Conservation (phyloP, 495 filamentous ascomycete genomes). For the Podospora australis region DNA sequence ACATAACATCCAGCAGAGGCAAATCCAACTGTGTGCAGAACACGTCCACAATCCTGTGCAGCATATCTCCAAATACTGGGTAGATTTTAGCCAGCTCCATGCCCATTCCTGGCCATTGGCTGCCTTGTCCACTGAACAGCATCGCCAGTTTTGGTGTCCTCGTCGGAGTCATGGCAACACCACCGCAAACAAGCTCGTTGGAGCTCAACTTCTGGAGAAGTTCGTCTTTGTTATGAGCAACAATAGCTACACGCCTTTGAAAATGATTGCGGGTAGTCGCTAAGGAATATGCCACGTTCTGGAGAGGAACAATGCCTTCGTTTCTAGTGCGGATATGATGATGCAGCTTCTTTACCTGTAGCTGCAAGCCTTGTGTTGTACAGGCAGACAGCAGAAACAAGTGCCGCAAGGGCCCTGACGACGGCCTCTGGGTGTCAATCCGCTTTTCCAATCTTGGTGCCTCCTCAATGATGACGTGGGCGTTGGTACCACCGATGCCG, state of each 20-base stretch:
- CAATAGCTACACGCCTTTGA: conserved; percentile 7
- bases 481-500: conserved; percentile 28
- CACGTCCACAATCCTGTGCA: conserved; percentile 12
- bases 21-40: conserved; percentile 17
- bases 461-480: conserved; percentile 25
- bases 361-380: conserved; percentile 12
- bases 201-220: conserved; percentile 13
- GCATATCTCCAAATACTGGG: conserved; percentile 15
- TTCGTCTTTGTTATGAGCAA: conserved; percentile 8
- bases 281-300: conserved; percentile 21
- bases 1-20: conserved; percentile 25
- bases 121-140: conserved; percentile 36
- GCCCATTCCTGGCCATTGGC: conserved; percentile 31
- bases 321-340: conserved; percentile 8
- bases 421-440: no score
- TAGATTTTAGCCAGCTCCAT: conserved; percentile 15
- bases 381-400: conserved; percentile 18
- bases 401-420: not conserved
- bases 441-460: not conserved
- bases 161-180: not conserved
- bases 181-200: no score
- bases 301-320: conserved; percentile 2
- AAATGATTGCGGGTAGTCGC: conserved; percentile 21
- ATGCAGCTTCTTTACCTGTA: conserved; percentile 13
- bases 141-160: conserved; percentile 17